Percentiles rank a stretch among this genome's conserved stretches.
These are phyloP conservation scores for Ophiosphaerella herpotricha DNA, from an alignment of 2,329 filamentous ascomycete genomes.

Conservation along the genomic window DNA sequence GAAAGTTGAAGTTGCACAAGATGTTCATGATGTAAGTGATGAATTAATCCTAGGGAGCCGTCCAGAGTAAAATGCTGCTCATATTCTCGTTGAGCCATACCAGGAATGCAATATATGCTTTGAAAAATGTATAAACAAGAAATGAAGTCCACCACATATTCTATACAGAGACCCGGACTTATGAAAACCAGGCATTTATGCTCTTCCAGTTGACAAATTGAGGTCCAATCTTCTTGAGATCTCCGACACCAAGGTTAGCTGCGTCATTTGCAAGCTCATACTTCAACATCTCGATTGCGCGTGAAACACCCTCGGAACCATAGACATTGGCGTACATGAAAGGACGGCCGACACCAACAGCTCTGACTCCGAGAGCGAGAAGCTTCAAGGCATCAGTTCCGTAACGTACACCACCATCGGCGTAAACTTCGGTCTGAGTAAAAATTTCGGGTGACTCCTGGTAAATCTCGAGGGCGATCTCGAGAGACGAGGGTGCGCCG, in stretches of 20 bases:
- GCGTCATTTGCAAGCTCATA: slow-evolving; percentile 52
- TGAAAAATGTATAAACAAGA: background rate
- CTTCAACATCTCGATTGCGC: slow-evolving; percentile 58
- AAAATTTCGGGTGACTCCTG: slow-evolving; percentile 52
- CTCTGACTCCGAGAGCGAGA: slow-evolving; percentile 45
- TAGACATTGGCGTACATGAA: slow-evolving; percentile 60
- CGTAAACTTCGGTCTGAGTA: slow-evolving; percentile 46
- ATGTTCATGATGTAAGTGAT: too few species aligned
- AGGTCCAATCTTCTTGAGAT: slow-evolving; percentile 33
- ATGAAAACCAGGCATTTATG: background rate
- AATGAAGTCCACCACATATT: background rate
- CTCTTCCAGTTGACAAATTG: slow-evolving; percentile 7
- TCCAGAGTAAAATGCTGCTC: too few species aligned
- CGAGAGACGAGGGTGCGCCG: slow-evolving; percentile 67
- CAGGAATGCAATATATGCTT: too few species aligned
- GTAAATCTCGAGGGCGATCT: slow-evolving; percentile 77
- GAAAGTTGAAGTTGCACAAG: too few species aligned
- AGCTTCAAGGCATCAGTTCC: slow-evolving; percentile 47
- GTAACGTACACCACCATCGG: slow-evolving; percentile 49
- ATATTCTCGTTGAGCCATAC: too few species aligned
- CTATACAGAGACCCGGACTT: background rate
- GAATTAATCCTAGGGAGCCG: too few species aligned
- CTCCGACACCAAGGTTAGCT: slow-evolving; percentile 37
- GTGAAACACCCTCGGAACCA: slow-evolving; percentile 65
- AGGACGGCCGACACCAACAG: slow-evolving; percentile 54